Evolutionary conservation across 495 filamentous ascomycete species (phyloP), one percentile per base, ranked within the genome.

Genomic region (Xylaria venustula): DNA sequence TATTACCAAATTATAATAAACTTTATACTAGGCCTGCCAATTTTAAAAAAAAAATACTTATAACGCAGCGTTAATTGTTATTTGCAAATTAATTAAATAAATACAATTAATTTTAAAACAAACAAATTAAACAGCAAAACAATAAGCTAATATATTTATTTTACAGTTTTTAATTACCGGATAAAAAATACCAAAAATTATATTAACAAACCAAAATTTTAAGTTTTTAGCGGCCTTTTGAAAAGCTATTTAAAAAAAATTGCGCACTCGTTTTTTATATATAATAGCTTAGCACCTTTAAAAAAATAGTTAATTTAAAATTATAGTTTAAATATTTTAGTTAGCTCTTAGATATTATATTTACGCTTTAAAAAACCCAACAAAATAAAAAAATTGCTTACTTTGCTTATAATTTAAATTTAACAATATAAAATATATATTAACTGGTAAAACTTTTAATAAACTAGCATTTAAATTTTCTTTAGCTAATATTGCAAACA

Each of bases 1-100:
- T 57, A 57, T 57, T 57, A 57, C 12, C 26, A 46, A 15, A 45
- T 57, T 57, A 22, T 54, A 7, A 22, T 28, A 28, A 54, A 32
- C n/a, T 54, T 28, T 36, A 28, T 54, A 14, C 37, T 32, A 32
- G 14, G 2, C 3, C 12, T 28, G 11, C 9, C 15, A 32, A n/a
- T 32, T 11, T 54, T 54, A 14, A 28, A 54, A 28, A 30, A 30
- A 7, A 28, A 36, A 4, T n/a, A n/a, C n/a, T n/a, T 32, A 12
- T 36, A 32, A 54, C 9, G 4, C 37, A 54, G 15, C 15, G 15
- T n/a, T 26, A 7, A 26, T 40, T 9, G 14, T 40, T 8, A 15
- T 40, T 40, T 40, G 15, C 15, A 40, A 40, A 15, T 15, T 40
- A 9, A 40, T 40, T 40, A 40, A 40, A 15, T 15, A 40, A 40